Base-by-base conservation (phyloP, 768 basidiomycete species). In the Piloderma croceum region DNA sequence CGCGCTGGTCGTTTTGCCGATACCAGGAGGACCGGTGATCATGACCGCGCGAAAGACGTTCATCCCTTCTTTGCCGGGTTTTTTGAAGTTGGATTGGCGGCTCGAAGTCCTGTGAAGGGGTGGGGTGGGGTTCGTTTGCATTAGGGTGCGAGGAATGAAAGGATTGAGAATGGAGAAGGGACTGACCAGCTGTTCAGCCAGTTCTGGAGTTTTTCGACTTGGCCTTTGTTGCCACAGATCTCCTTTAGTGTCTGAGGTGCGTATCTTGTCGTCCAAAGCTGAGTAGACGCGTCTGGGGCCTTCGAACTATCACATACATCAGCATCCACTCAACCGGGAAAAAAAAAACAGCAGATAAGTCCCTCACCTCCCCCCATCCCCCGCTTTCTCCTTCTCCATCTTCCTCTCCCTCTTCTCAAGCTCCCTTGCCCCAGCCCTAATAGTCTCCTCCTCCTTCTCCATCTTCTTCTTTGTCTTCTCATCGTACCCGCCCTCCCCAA, bases 1-100 rank as follows among this genome's bases (percentile, higher is more conserved):
- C 3, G 94, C 96, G 45, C 85, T 84, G 1, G 92, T 96, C 3
- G 96, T 99, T 68, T 98, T 99, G 18, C 94, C 96, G 38, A 98
- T 96, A 6, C 96, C 96, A 12, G 96, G 96, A 2, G 93, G 79
- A 0, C 96, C 96, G 2, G 89, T 89, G 45, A 98, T 83, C 48
- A 99, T 66, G 2, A 97, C 74, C 4, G 90, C 91, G 18, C 91
- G 82, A 60, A 73, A 94, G 6, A 81, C 64, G 50, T 90, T 90
- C 83, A 86, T 85, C 0, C 77, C 89, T 44, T 76, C 80, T 64
- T 93, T 93, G 1, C 96, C 96, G 1, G 91, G 91, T 52, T 93
- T 96, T 64, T 90, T 97, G 66, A 97, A 98, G 1, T 73, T 77
- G 0, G 69, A 68, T 44, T 85, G 86, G 50, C 82, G 58, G 51